phyloP scores from a whole-genome alignment of 1,139 yeast species.

The Geotrichum restrictum region DNA sequence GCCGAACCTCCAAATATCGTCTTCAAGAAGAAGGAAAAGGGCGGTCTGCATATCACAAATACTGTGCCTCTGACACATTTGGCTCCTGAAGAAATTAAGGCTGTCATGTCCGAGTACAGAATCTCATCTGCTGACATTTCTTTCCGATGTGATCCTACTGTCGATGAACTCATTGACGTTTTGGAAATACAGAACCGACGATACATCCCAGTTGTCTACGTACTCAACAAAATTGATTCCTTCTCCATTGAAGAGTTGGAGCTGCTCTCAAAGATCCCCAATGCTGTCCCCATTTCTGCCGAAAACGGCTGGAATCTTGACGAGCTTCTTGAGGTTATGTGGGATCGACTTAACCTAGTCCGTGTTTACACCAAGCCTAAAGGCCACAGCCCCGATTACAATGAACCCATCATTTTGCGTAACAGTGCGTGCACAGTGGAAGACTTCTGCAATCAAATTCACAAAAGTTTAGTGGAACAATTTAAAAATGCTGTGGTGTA shows the following conservation, averaged over 20 bases:
- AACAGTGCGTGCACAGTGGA: slow-evolving; percentile 79
- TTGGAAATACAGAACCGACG: slow-evolving; percentile 84
- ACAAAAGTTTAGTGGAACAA: slow-evolving; percentile 87
- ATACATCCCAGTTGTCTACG: slow-evolving; percentile 93
- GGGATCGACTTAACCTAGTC: slow-evolving; percentile 84
- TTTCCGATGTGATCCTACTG: slow-evolving; percentile 94
- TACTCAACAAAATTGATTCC: slow-evolving; percentile 90
- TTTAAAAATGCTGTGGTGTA: slow-evolving; percentile 88
- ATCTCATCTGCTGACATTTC: slow-evolving; percentile 96
- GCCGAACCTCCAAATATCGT: slow-evolving; percentile 89
- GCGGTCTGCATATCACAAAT: slow-evolving; percentile 89
- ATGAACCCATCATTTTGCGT: slow-evolving; percentile 88
- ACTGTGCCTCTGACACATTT: slow-evolving; percentile 89
- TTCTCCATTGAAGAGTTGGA: slow-evolving; percentile 91
- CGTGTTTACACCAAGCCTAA: slow-evolving; percentile 97
- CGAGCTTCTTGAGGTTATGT: slow-evolving; percentile 88
- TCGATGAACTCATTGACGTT: slow-evolving; percentile 92
- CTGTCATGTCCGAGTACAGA: slow-evolving; percentile 92
- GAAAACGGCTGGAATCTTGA: slow-evolving; percentile 97
- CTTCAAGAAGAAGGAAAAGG: slow-evolving; percentile 87
- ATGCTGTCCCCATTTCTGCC: slow-evolving; percentile 94
- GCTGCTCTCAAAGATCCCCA: slow-evolving; percentile 81
- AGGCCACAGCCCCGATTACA: slow-evolving; percentile 88
- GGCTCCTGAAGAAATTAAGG: slow-evolving; percentile 88
- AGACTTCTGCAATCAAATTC: slow-evolving; percentile 95